These are phyloP conservation scores for Fragilaria crotonensis DNA, from an alignment of 108 stramenopile genomes.

Conservation along the genomic window DNA sequence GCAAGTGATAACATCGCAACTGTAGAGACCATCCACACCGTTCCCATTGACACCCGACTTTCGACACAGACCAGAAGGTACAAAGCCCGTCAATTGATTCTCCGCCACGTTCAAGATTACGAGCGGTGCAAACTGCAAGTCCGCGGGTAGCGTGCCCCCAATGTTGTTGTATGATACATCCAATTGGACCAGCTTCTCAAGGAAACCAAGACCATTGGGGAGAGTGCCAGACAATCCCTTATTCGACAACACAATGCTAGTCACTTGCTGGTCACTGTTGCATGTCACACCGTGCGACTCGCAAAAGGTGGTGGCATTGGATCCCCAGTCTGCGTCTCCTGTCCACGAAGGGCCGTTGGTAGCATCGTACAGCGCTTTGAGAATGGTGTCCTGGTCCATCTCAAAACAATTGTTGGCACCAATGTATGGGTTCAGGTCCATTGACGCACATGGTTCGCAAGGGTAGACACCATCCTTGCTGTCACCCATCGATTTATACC, in stretches of 20 bases:
- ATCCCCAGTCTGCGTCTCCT: slow-evolving; percentile 14
- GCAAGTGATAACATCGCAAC: slow-evolving; percentile 46
- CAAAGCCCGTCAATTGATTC: slow-evolving; percentile 35
- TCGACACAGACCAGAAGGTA: slow-evolving; percentile 47
- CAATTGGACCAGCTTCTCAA: slow-evolving; percentile 29
- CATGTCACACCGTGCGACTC: slow-evolving; percentile 50
- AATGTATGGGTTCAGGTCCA: slow-evolving; percentile 23
- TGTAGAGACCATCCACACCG: slow-evolving; percentile 20
- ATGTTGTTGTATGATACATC: slow-evolving; percentile 48
- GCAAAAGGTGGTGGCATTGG: slow-evolving; percentile 19
- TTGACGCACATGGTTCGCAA: slow-evolving; percentile 24
- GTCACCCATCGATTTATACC: slow-evolving; percentile 14
- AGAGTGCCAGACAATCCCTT: slow-evolving; percentile 36
- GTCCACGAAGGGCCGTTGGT: slow-evolving; percentile 4
- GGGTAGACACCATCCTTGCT: slow-evolving; percentile 22
- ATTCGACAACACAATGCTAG: slow-evolving; percentile 25
- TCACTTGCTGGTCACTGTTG: slow-evolving; percentile 24
- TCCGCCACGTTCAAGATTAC: slow-evolving; percentile 36
- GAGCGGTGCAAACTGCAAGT: slow-evolving; percentile 44
- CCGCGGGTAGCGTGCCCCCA: slow-evolving; percentile 39
- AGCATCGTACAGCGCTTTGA: not conserved
- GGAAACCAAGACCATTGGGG: slow-evolving; percentile 35
- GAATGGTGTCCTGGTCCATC: slow-evolving; percentile 9
- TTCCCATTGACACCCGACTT: slow-evolving; percentile 46
- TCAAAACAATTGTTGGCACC: slow-evolving; percentile 3